These are phyloP conservation scores for Aspergillus terreus DNA, from an alignment of 2,329 filamentous ascomycete species.

Conservation along the genomic window DNA sequence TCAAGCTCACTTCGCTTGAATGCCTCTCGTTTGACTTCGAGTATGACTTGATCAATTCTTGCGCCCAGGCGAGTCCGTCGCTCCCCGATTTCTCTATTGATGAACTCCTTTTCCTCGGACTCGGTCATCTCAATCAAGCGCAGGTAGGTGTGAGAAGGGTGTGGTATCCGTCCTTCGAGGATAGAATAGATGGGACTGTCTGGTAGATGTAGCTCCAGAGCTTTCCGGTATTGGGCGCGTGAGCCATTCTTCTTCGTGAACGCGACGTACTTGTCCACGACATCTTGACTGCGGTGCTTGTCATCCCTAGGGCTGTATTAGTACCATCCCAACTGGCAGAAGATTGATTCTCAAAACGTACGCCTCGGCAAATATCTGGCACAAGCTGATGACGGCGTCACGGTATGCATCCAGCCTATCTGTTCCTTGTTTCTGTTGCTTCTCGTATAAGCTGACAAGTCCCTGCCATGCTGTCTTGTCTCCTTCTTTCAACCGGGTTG, in stretches of 20 bases:
- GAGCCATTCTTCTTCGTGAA: constrained; percentile 71
- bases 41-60: constrained; percentile 74
- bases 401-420: constrained; percentile 71
- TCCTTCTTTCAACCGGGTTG: constrained; percentile 65
- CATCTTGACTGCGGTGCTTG: constrained; percentile 54
- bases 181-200: constrained; percentile 74
- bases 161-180: constrained; percentile 78
- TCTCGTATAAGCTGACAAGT: constrained; percentile 79
- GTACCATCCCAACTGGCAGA: background rate
- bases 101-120: constrained; percentile 78
- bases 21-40: constrained; percentile 84
- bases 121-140: constrained; percentile 81
- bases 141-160: constrained; percentile 76
- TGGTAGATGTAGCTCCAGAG: constrained; percentile 73
- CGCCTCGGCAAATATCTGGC: constrained; percentile 66
- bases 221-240: constrained; percentile 68
- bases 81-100: constrained; percentile 87
- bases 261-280: constrained; percentile 74
- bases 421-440: constrained; percentile 70
- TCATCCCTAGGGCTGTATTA: constrained; percentile 47
- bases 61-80: constrained; percentile 83
- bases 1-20: constrained; percentile 73
- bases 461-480: constrained; percentile 91
- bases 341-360: constrained; percentile 35
- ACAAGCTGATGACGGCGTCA: constrained; percentile 67